Base-by-base conservation (phyloP, 1,284 basidiomycete species). In the Athelia sp. region DNA sequence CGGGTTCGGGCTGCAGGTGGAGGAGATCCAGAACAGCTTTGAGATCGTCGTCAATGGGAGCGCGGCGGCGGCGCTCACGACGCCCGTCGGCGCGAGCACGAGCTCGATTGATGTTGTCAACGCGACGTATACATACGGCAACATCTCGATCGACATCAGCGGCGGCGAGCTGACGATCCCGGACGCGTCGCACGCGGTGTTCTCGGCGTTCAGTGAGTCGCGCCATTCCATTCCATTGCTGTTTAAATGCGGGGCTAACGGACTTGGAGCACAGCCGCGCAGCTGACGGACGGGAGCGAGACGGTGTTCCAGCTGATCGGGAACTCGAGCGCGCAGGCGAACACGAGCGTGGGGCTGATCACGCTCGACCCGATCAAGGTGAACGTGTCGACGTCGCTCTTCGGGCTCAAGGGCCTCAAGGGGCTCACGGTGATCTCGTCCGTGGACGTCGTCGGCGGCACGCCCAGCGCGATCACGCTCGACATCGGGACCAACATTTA, bases 311-410 rank as follows among this genome's bases (percentile, higher is more conserved):
- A 72, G 40, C 74, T 90, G 38, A 68, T 81, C 49, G 88, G 88
- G 21, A 70, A 75, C 52, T 80, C 88, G 38, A 70, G 71, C 24
- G 82, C 88, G 2, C 62, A 87, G 10, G 81, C 87, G 31, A 82
- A 79, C 58, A 78, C 78, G 57, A 82, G 79, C 56, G 71, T 90
- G 48, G 88, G 88, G 38, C 66, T 74, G 57, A 78, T 90, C 48
- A 79, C 79, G 17, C 73, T 90, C n/a, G 74, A 87, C 59, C 77
- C 84, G 2, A 90, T 90, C 62, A 78, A 79, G 55, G 85, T 91
- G 62, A 81, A 87, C 54, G 87, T 90, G 8, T 71, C 82, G n/a
- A 84, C 82, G 4, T 75, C 71, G 23, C 66, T 91, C 45, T 64
- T 72, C 22, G 88, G 87, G 46, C 63, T 91, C 14, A 73, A 74